Evolutionary conservation across 495 filamentous ascomycete genomes (phyloP).

Genomic region (Penicillium canescens): DNA sequence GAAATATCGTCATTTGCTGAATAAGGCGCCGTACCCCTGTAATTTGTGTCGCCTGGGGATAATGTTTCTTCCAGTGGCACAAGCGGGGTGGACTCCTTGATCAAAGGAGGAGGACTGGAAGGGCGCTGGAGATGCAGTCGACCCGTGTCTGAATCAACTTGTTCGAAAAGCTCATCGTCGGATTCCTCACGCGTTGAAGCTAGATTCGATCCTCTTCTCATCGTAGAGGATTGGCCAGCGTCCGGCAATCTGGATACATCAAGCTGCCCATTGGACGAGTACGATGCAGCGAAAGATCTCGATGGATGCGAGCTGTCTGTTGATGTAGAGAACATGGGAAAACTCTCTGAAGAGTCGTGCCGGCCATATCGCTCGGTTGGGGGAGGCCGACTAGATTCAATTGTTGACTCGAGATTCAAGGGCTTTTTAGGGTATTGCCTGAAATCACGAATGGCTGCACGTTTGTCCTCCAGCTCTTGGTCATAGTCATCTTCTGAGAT

Average conservation of each 20-base stretch:
- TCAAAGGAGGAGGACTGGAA: slow-evolving; percentile 38
- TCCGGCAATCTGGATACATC: slow-evolving; percentile 17
- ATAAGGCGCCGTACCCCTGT: background rate
- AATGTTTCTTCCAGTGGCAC: slow-evolving; percentile 8
- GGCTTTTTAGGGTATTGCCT: slow-evolving; percentile 44
- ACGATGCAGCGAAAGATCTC: slow-evolving; percentile 45
- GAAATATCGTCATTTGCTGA: slow-evolving; percentile 23
- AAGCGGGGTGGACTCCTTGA: slow-evolving; percentile 40
- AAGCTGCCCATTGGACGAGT: slow-evolving; percentile 30
- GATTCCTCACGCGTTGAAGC: slow-evolving; percentile 25
- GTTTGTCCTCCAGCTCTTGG: slow-evolving; percentile 40
- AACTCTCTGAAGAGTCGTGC: slow-evolving; percentile 78
- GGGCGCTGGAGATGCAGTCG: slow-evolving; percentile 42
- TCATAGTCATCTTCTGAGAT: slow-evolving; percentile 45
- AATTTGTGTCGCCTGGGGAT: background rate
- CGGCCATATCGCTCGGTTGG: slow-evolving; percentile 48
- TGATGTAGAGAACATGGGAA: slow-evolving; percentile 80
- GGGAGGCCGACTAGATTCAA: slow-evolving; percentile 33
- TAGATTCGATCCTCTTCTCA: slow-evolving; percentile 25
- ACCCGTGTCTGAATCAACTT: slow-evolving; percentile 18
- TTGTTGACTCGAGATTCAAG: slow-evolving; percentile 41
- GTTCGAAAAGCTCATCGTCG: slow-evolving; percentile 24
- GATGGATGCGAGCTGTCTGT: slow-evolving; percentile 57
- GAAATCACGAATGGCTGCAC: slow-evolving; percentile 49
- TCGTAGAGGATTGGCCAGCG: slow-evolving; percentile 8